These are phyloP conservation scores for Pseudogymnoascus pannorum DNA, from an alignment of 2,329 filamentous ascomycete species.

Conservation along the genomic window DNA sequence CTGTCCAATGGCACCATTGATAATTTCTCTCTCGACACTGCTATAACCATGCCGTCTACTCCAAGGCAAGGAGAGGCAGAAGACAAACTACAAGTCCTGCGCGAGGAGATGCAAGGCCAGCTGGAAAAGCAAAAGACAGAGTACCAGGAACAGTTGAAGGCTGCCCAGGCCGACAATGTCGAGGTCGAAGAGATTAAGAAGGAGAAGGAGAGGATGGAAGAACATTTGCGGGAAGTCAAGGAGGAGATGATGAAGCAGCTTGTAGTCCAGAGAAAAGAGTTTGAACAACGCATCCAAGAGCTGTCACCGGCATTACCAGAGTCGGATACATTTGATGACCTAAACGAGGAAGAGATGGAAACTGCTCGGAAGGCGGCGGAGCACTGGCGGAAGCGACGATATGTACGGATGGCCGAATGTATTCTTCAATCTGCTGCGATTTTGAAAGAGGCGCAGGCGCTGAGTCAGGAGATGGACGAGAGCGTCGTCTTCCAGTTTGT, in stretches of 20 bases:
- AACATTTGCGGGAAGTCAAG: conserved; percentile 68
- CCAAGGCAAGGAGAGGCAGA: conserved; percentile 72
- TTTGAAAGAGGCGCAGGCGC: conserved; percentile 92
- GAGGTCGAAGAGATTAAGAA: conserved; percentile 77
- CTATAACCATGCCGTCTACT: conserved; percentile 88
- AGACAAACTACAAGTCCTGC: conserved; percentile 63
- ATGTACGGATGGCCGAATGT: conserved; percentile 88
- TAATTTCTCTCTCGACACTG: conserved; percentile 92
- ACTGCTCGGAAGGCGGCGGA: conserved; percentile 59
- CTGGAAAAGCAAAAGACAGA: conserved; percentile 79
- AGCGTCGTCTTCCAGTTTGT: conserved; percentile 91
- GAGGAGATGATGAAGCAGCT: conserved; percentile 85
- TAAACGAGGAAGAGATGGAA: conserved; percentile 65
- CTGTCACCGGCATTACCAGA: conserved; percentile 47
- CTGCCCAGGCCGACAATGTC: conserved; percentile 64
- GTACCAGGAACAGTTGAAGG: conserved; percentile 69
- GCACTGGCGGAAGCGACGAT: conserved; percentile 78
- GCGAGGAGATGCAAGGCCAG: conserved; percentile 76
- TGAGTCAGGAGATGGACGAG: conserved; percentile 95
- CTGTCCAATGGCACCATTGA: conserved; percentile 90
- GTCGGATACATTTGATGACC: conserved; percentile 30
- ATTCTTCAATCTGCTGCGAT: conserved; percentile 81
- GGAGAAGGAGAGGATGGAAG: conserved; percentile 81
- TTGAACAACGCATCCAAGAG: conserved; percentile 75
- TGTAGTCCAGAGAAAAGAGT: conserved; percentile 73